Base-by-base conservation (phyloP, 2,329 filamentous ascomycete species). In the Pezicula radicicola region DNA sequence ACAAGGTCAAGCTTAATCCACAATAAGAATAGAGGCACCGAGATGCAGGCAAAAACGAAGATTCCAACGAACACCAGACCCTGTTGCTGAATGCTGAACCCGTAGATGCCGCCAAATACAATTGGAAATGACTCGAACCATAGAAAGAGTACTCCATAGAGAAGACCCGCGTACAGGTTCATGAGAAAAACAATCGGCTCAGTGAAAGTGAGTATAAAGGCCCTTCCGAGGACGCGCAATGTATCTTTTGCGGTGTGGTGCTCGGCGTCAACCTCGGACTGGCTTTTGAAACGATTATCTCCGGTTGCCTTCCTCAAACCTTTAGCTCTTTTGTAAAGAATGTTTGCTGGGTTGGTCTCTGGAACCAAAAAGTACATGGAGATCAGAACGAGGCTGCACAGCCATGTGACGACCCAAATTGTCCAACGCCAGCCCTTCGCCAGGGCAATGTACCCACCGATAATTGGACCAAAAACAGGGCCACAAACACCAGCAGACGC, bases 111-210 rank as follows among this genome's bases (percentile, higher is more conserved):
- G 3, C 74, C 72, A 64, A 83, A 87, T 55, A 85, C 80, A 18
- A 83, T 70, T 9, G 82, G 81, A 66, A 86, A 85, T 18, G 77
- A 78, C 62, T 85, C 82, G 62, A 86, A 86, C 68, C 75, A 85
- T 41, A 73, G 76, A 61, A 79, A 80, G 71, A 80, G 80, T 63
- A 80, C 80, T 52, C 73, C 78, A 66, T 84, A 85, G 59, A 80
- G 75, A 59, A 85, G 75, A 54, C 75, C 76, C 8, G 76, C 79
- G 67, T 85, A 86, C 37, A 83, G 52, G 60, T 83, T 77, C 2
- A 80, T 74, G 63, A 85, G 84, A 56, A 82, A 65, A 57, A 86
- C 75, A n/a, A 81, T 76, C 0, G 82, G 82, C 51, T 84, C 80
- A 61, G 79, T 76, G 61, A 83, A 53, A 9, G 74, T 80, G 57